Conservation (phyloP, 768 basidiomycete genomes). For the Leccinellum rugosiceps region DNA sequence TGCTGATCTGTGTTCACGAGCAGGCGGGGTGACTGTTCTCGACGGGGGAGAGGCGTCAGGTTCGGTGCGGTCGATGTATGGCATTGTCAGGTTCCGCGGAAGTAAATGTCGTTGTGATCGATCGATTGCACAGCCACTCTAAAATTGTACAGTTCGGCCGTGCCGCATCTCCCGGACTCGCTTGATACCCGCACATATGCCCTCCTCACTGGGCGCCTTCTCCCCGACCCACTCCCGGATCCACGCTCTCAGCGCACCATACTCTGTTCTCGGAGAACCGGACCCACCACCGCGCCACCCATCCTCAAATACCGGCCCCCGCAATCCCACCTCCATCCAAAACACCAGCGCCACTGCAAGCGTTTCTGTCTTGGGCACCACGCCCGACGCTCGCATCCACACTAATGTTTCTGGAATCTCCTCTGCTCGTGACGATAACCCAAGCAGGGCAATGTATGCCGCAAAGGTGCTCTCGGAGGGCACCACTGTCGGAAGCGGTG, state of each 20-base stretch:
- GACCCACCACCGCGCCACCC: conserved; percentile 21
- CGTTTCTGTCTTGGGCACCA: conserved; percentile 53
- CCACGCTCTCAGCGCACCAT: conserved; percentile 40
- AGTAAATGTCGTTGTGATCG: neutral
- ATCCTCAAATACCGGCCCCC: conserved; percentile 55
- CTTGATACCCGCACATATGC: conserved; percentile 32
- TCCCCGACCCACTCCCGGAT: conserved; percentile 56
- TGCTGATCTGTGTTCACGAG: neutral
- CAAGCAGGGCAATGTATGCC: conserved; percentile 60
- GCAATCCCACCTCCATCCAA: conserved; percentile 68
- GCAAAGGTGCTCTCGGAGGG: conserved; percentile 53
- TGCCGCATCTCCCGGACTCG: conserved; percentile 30
- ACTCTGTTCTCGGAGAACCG: conserved; percentile 18
- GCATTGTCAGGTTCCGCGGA: conserved; percentile 9
- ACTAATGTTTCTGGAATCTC: conserved; percentile 67
- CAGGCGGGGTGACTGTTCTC: neutral
- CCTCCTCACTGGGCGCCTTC: conserved; percentile 40
- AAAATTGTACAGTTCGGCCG: conserved; percentile 3
- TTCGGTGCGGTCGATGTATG: conserved; percentile 26
- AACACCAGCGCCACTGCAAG: conserved; percentile 62
- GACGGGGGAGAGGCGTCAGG: conserved; percentile 9
- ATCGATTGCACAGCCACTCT: neutral
- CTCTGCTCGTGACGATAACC: conserved; percentile 40
- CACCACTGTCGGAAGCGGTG: conserved; percentile 34
- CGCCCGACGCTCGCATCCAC: conserved; percentile 66